Evolutionary conservation across 495 filamentous ascomycete genomes (phyloP), one percentile per base, ranked within the genome.

Genomic region (Penicillium daleae): DNA sequence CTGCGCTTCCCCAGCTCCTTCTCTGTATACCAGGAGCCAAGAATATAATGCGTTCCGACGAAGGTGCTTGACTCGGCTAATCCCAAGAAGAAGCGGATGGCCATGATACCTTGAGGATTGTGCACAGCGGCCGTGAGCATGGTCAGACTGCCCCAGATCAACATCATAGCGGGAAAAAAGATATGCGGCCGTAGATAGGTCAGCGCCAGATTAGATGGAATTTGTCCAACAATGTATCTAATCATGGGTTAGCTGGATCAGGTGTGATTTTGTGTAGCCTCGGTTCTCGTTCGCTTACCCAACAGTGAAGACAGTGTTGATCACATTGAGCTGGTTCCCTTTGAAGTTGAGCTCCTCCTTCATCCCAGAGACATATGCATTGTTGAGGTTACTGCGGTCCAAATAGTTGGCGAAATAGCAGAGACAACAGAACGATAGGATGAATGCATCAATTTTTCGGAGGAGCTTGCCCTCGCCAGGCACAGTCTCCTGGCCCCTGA

Each of bases 61-160:
- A 89, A 90, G 10, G 83, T 87, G 56, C 74, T 82, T 0, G 83
- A 74, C 70, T 90, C 87, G 35, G 79, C 78, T 10, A 88, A 67
- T n/a, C 85, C 88, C 66, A 86, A 82, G 66, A 91, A 87, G 78
- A 91, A 89, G 5, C 88, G 84, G 61, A 91, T 86, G 1, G 82
- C 85, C 80, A 86, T 87, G 63, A 91, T 84, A n/a, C 80, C 70
- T 42, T 78, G 71, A 0, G 82, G 82, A 3, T 71, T 76, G 6
- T 78, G 77, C 3, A 76, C 79, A 0, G 78, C 77, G 1, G 85
- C 86, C 1, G 83, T 86, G 35, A 81, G 72, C 82, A 89, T 86
- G 17, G 87, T 89, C 26, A 89, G 60, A 0, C 70, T 75, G 1
- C 82, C 86, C 88, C 88, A 90, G 51, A 84, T 60, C 1, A 87